Evolutionary conservation across 192 early-diverging fungal species (phyloP), one percentile per base, ranked within the genome.

Genomic region (Mortierella claussenii): DNA sequence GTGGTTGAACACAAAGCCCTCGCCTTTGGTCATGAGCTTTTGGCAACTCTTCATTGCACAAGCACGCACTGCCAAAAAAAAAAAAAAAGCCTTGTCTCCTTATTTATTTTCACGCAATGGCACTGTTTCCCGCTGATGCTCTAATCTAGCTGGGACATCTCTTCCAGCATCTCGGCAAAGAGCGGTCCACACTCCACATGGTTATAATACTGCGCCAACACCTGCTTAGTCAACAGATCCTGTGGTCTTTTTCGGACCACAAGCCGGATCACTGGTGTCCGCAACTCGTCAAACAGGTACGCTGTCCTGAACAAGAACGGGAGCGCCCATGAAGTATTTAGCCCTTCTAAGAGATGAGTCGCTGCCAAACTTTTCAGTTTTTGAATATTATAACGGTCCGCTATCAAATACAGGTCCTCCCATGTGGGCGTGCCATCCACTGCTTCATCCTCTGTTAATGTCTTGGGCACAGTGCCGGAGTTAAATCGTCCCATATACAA

Each of bases 241-340:
- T 10, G 11, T 62, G 65, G 58, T 3, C 62, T 46, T 15, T 52
- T 44, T 44, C 44, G 46, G 34, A 65, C 69, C 9, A 74, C 43
- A 54, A 30, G 65, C 18, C n/a, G 33, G 55, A 74, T 54, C 24
- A 74, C 21, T 7, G 37, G 36, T 3, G 21, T 17, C 24, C 62
- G 18, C 42, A 74, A 26, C 13, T 53, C 61, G 20, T 63, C 47
- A 59, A 74, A 74, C 5, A 64, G 28, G 30, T 65, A 65, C 0
- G 45, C 69, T 2, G 69, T 74, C 40, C 69, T 30, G 56, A 65
- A 74, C 55, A 74, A 65, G 36, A 74, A 74, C 3, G 48, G 40
- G 4, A 74, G 46, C 8, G 55, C 69, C 69, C 69, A 74, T 0
- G 10, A 7, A 20, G 37, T 11, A 5, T 37, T 24, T 23, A 74